Conservation (phyloP, 768 basidiomycete genomes). For the Sistotremastrum niveocremeum region DNA sequence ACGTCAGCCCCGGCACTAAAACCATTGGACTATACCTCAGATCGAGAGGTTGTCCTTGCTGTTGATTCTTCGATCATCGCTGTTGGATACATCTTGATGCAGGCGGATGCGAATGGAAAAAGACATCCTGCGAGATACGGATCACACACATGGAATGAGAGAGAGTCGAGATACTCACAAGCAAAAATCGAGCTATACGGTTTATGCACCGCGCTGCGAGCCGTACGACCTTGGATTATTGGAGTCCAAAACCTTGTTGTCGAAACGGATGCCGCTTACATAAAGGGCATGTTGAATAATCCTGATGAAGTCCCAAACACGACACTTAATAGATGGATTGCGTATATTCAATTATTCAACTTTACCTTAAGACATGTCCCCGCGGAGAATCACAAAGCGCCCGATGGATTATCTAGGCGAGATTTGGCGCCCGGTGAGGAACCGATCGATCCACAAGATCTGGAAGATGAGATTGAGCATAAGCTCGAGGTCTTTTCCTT, state of each 20-base stretch:
- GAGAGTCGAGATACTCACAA: conserved; percentile 11
- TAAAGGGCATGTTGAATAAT: conserved; percentile 26
- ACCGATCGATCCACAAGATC: background rate
- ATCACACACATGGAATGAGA: conserved; percentile 23
- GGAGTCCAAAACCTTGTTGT: conserved; percentile 4
- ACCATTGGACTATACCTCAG: conserved; percentile 12
- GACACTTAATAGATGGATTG: conserved; percentile 29
- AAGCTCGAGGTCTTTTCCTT: conserved; percentile 20
- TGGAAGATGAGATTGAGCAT: no score
- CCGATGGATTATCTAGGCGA: conserved; percentile 13
- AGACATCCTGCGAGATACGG: conserved; percentile 21
- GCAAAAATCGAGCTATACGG: conserved; percentile 18
- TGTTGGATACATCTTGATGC: conserved; percentile 15
- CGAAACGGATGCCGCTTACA: conserved; percentile 18
- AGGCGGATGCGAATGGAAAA: conserved; percentile 9
- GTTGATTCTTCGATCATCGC: conserved; percentile 15
- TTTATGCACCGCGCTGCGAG: conserved; percentile 4
- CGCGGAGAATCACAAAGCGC: conserved; percentile 7
- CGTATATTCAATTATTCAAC: conserved; percentile 23
- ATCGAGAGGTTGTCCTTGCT: conserved; percentile 8
- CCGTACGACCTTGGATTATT: background rate
- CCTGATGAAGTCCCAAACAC: conserved; percentile 25
- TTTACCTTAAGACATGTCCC: conserved; percentile 26
- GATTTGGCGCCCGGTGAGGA: background rate
- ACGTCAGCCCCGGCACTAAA: conserved; percentile 6